Base-by-base conservation (phyloP, 148 eudicot genomes). In the Bassia scoparia region DNA sequence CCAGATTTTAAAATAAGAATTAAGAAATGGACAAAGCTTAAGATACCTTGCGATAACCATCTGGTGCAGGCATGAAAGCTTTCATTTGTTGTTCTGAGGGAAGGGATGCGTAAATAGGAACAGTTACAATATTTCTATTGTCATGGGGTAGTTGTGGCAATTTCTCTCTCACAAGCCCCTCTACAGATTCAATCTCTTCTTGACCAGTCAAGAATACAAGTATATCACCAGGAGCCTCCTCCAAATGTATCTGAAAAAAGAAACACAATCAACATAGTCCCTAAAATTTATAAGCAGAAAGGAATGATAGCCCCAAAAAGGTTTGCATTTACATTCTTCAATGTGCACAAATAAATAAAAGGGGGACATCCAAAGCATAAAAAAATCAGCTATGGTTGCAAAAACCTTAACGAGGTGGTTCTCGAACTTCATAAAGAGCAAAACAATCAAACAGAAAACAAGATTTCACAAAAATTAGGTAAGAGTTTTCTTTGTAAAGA, bases 181-280 rank as follows among this genome's bases (percentile, higher is more conserved):
- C 96, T 63, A 90, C 91, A 41, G 90, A 82, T 87, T 95, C 99
- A 82, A 95, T 95, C 78, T 95, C 99, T 81, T 95, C 97, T 88
- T 95, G 99, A 70, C 99, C 99, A 76, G 99, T 89, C 80, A 95
- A 86, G 81, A 95, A 95, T 77, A 89, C 97, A 76, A 95, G 99
- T 77, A 95, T 80, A 82, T 95, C 97, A 71, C 99, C 99, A 38
- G 89, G 90, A 38, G 83, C 90, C 72, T 95, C 99, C 74, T 87
- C 88, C 73, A 89, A 65, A 83, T 91, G 96, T 82, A 95, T 88
- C 98, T 95, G 75, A 15, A 64, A 74, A 81, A 37, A 65, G 27
- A 61, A 17, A 68, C 2, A 56, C 18, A 6, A 58, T 60, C 15
- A 34, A 33, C 14, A 60, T 46, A 69, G 21, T 72, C 54, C 59